Base-by-base conservation (phyloP, 768 basidiomycete species). In the Russula emetica region DNA sequence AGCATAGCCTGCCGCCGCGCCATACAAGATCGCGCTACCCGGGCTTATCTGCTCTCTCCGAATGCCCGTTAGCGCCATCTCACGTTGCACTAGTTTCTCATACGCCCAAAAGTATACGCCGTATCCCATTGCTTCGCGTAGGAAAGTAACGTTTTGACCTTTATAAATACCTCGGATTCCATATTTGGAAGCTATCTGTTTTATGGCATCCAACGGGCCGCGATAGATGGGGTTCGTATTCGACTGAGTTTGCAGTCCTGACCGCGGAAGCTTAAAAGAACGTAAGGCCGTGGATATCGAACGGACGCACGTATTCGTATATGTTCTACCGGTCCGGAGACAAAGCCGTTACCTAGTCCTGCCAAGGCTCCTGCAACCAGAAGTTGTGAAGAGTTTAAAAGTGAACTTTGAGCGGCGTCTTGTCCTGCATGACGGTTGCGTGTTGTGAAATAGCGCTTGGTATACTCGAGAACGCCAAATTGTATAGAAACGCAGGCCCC, bases 401-500 rank as follows among this genome's bases (percentile, higher is more conserved):
- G 75, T 70, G 78, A 80, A 5, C 91, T 88, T n/a, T 81, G 81
- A 38, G 80, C 76, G 6, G 91, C 87, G 20, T 90, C 91, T 6
- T 71, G 71, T 30, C 89, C 89, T 4, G 73, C 73, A 10, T 74
- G 73, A 53, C 81, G 61, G 71, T 95, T 95, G 63, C 80, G 80
- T 45, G 74, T 71, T 3, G 85, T 83, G 70, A 95, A 94, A 69
- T 80, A 78, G 20, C 94, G 85, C 74, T 98, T 98, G 54, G 86
- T 79, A 67, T 84, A 86, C 75, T 96, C 94, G 62, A 98, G 80
- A 32, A 85, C 92, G 61, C 86, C 94, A 72, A 98, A 98, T 73
- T 98, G 94, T 72, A 98, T 98, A 13, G 94, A 95, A 5, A 98
- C 94, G 71, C 94, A 98, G 45, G 91, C 82, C 66, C 94, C 94